Conservation (phyloP, 2,329 filamentous ascomycete species). For the Fusarium palustre region DNA sequence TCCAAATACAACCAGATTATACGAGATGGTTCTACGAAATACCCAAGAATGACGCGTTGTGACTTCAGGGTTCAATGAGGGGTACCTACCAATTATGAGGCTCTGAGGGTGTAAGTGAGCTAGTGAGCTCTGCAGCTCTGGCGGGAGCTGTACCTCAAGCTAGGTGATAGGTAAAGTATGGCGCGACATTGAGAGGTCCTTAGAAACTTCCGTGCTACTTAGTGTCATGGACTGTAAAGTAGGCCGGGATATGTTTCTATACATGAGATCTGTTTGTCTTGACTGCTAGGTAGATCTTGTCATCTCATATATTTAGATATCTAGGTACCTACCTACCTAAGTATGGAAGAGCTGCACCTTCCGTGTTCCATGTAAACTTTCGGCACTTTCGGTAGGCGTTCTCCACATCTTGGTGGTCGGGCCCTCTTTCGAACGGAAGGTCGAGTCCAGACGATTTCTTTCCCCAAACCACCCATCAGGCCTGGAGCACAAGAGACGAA, state of each 20-base stretch:
- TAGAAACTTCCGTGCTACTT: constrained; percentile 22
- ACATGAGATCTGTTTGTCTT: background rate
- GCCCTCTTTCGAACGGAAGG: constrained; percentile 6
- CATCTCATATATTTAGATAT: background rate
- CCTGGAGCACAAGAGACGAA: too few relatives aligned
- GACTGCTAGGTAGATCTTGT: background rate
- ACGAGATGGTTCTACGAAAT: constrained; percentile 31
- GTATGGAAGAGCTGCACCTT: background rate
- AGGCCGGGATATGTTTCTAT: background rate
- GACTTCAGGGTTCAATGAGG: constrained; percentile 18
- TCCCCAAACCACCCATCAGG: constrained; percentile 6
- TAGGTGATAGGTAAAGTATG: background rate
- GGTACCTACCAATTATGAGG: constrained; percentile 33
- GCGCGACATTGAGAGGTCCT: background rate
- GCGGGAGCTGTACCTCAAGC: background rate
- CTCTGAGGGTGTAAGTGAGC: background rate
- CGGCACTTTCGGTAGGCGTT: constrained; percentile 20
- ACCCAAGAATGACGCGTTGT: constrained; percentile 21
- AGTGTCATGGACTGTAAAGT: background rate
- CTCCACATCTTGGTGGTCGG: constrained; percentile 17
- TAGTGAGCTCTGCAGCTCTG: constrained; percentile 2
- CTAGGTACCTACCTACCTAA: too few relatives aligned
- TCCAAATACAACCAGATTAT: constrained; percentile 3
- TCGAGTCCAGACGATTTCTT: constrained; percentile 2
- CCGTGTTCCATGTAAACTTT: background rate